phyloP scores from a whole-genome alignment of 1,139 yeast genomes.

The Diutina rugosa region DNA sequence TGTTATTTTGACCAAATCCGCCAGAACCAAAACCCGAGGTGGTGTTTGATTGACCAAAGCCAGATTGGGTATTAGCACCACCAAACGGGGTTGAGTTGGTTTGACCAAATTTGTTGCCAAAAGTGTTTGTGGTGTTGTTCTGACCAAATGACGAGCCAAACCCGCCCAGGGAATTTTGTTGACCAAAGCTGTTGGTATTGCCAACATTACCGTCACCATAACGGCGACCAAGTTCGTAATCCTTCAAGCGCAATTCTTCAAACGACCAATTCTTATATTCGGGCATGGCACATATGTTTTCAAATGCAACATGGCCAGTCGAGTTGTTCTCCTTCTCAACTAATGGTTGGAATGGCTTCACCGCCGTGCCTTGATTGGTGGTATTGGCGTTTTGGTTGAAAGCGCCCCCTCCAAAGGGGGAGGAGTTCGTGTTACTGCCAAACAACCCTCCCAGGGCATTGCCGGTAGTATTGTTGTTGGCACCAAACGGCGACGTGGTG shows the following conservation, averaged over 20 bases:
- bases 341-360: slow-evolving; percentile 50
- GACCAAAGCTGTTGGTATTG: not conserved
- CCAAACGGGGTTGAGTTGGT: slow-evolving; percentile 9
- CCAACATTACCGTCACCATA: slow-evolving; percentile 25
- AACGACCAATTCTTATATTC: slow-evolving; percentile 71
- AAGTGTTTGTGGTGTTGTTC: not conserved
- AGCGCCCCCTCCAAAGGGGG: slow-evolving; percentile 11
- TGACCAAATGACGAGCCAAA: not conserved
- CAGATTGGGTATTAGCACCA: slow-evolving; percentile 11
- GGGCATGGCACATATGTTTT: slow-evolving; percentile 80
- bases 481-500: not conserved
- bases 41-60: slow-evolving; percentile 10
- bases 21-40: not conserved
- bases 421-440: not conserved
- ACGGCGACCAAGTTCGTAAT: slow-evolving; percentile 66
- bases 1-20: not conserved
- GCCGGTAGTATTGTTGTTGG: not conserved
- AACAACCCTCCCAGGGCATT: not conserved
- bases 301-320: slow-evolving; percentile 32
- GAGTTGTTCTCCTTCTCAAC: slow-evolving; percentile 65
- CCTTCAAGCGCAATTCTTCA: slow-evolving; percentile 84
- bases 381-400: slow-evolving; percentile 11
- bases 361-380: slow-evolving; percentile 56
- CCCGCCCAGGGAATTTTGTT: not conserved
- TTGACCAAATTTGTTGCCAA: not conserved